phyloP scores from a whole-genome alignment of 148 eudicot species.

The Suaeda aralocaspica region DNA sequence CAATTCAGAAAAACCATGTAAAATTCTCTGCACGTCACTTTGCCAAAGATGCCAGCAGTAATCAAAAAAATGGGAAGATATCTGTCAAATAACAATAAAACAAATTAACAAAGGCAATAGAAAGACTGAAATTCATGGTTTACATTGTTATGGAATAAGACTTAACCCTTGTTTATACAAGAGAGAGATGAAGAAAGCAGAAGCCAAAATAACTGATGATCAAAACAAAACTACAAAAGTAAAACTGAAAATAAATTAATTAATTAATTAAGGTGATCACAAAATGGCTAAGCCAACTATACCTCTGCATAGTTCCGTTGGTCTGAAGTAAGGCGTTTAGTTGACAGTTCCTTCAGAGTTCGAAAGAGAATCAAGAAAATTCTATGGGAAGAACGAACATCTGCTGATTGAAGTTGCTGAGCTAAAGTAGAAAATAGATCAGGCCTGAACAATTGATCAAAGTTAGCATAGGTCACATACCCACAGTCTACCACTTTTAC shows the following conservation, averaged over 20 bases:
- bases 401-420: conserved; percentile 88
- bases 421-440: conserved; percentile 73
- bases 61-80: conserved; percentile 90
- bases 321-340: conserved; percentile 86
- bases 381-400: conserved; percentile 80
- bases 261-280: neutral
- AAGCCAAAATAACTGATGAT: neutral
- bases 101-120: conserved; percentile 15
- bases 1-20: conserved; percentile 66
- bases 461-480: conserved; percentile 11
- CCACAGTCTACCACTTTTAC: neutral
- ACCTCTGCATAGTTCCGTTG: conserved; percentile 89
- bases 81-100: conserved; percentile 55
- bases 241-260: conserved; percentile 10
- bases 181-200: conserved; percentile 1
- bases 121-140: neutral
- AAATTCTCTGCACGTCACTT: conserved; percentile 69
- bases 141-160: neutral
- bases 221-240: neutral
- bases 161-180: neutral
- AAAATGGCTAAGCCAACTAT: conserved; percentile 19
- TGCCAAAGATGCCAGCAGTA: conserved; percentile 99
- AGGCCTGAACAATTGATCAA: conserved; percentile 54
- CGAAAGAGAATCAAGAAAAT: conserved; percentile 91
- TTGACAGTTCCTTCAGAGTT: conserved; percentile 82